These are phyloP conservation scores for Cystofilobasidium ferigula DNA, from an alignment of 768 basidiomycete genomes.

Conservation along the genomic window DNA sequence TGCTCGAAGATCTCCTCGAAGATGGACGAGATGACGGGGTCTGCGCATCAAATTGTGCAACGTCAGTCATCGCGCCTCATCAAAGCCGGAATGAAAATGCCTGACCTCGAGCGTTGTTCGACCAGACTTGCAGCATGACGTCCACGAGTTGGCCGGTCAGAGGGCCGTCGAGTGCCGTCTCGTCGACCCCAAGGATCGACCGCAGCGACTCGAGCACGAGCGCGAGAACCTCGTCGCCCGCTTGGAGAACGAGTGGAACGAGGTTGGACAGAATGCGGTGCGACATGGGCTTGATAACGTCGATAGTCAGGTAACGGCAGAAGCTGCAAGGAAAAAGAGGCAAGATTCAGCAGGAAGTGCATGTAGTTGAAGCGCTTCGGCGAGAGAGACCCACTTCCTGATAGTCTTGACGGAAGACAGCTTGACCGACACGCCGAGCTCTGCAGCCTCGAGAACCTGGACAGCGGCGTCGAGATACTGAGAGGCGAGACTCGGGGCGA, in stretches of 20 bases:
- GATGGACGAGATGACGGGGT: slow-evolving; percentile 79
- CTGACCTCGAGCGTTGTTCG: slow-evolving; percentile 80
- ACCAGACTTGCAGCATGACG: slow-evolving; percentile 69
- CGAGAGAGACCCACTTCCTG: slow-evolving; percentile 56
- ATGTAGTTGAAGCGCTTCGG: slow-evolving; percentile 38
- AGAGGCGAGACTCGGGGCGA: slow-evolving; percentile 60
- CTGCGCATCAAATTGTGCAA: slow-evolving; percentile 42
- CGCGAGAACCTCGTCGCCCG: slow-evolving; percentile 78
- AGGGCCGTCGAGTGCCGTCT: slow-evolving; percentile 44
- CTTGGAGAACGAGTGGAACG: slow-evolving; percentile 65
- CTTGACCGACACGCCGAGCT: slow-evolving; percentile 75
- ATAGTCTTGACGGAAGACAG: slow-evolving; percentile 87
- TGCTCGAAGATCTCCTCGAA: slow-evolving; percentile 67
- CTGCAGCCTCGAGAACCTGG: slow-evolving; percentile 63
- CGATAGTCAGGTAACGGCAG: slow-evolving; percentile 43
- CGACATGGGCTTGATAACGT: slow-evolving; percentile 53
- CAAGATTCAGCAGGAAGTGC: slow-evolving; percentile 38
- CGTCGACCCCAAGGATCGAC: slow-evolving; percentile 62
- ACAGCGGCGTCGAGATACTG: slow-evolving; percentile 83
- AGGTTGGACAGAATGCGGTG: slow-evolving; percentile 67
- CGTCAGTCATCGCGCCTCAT: no score
- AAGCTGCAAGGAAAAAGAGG: slow-evolving; percentile 35
- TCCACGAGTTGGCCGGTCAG: slow-evolving; percentile 56
- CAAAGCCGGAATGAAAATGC: neutral
- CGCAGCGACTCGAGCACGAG: slow-evolving; percentile 77